These are phyloP conservation scores for Phlyctochytrium planicorne DNA, from an alignment of 192 early-diverging fungal species.

Conservation along the genomic window DNA sequence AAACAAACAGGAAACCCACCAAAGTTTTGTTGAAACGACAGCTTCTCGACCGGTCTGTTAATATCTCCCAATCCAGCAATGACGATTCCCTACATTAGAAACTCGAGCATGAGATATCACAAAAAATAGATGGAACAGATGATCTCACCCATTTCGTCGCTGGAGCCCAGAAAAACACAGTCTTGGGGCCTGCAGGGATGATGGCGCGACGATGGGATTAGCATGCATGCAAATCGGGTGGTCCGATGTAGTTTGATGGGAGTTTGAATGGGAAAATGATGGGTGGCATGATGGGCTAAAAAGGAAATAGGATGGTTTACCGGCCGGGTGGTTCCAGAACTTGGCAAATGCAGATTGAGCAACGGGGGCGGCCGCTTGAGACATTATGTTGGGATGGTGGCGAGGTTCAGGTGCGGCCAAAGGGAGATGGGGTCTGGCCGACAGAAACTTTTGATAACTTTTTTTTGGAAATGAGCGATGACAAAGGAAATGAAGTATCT, in stretches of 20 bases:
- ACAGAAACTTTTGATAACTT: no score
- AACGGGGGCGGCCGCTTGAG: conserved; percentile 4
- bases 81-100: conserved; percentile 70
- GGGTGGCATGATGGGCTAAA: neutral
- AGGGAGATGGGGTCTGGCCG: no score
- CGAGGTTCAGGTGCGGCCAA: no score
- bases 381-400: no score
- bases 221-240: neutral
- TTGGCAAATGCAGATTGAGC: conserved; percentile 52
- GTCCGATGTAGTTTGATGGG: neutral
- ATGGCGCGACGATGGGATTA: neutral
- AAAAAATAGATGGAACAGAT: conserved; percentile 2
- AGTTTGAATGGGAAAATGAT: neutral
- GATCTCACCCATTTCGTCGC: conserved; percentile 80
- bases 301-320: no score
- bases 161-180: conserved; percentile 98
- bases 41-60: conserved; percentile 83
- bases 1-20: conserved; percentile 35
- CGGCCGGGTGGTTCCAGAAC: conserved; percentile 72
- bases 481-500: no score
- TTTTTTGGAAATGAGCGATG: no score
- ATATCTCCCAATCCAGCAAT: conserved; percentile 91
- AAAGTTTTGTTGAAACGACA: conserved; percentile 79
- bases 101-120: neutral
- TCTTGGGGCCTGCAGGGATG: conserved; percentile 78